Evolutionary conservation across 306 rosid genomes (phyloP).

Genomic region (Castanopsis chinensis): DNA sequence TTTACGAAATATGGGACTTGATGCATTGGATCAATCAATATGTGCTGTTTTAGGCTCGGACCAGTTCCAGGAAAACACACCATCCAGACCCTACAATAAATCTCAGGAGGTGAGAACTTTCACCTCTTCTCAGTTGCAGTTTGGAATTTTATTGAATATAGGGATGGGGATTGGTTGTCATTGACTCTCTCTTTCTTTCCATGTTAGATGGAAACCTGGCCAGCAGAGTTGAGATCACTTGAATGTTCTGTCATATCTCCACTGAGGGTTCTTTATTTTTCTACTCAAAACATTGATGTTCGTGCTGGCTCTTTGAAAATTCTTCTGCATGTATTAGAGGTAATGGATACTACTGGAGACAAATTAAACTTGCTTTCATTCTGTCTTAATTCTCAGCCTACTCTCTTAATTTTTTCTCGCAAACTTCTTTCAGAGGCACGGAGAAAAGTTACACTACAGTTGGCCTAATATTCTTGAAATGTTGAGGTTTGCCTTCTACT

Average conservation of each 20-base stretch:
- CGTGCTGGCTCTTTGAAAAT: constrained; percentile 86
- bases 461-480: constrained; percentile 90
- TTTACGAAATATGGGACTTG: constrained; percentile 84
- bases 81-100: constrained; percentile 39
- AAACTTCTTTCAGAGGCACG: constrained; percentile 68
- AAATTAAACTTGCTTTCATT: constrained; percentile 20
- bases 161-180: constrained; percentile 20
- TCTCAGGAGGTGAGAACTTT: constrained; percentile 59
- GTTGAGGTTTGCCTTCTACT: constrained; percentile 69
- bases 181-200: constrained; percentile 17
- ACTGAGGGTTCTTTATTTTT: constrained; percentile 71
- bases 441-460: constrained; percentile 83
- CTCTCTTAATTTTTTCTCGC: constrained; percentile 19
- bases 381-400: constrained; percentile 22
- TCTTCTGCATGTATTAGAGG: constrained; percentile 97
- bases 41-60: constrained; percentile 92
- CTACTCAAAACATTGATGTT: constrained; percentile 72
- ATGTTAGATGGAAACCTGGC: constrained; percentile 50
- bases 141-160: constrained; percentile 20
- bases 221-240: constrained; percentile 57
- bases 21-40: constrained; percentile 88
- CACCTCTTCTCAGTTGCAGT: constrained; percentile 20
- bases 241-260: constrained; percentile 90
- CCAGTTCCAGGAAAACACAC: constrained; percentile 51
- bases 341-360: constrained; percentile 29